Evolutionary conservation across 2,329 filamentous ascomycete genomes (phyloP), one percentile per base, ranked within the genome.

Genomic region (Ophiosphaerella korrae): DNA sequence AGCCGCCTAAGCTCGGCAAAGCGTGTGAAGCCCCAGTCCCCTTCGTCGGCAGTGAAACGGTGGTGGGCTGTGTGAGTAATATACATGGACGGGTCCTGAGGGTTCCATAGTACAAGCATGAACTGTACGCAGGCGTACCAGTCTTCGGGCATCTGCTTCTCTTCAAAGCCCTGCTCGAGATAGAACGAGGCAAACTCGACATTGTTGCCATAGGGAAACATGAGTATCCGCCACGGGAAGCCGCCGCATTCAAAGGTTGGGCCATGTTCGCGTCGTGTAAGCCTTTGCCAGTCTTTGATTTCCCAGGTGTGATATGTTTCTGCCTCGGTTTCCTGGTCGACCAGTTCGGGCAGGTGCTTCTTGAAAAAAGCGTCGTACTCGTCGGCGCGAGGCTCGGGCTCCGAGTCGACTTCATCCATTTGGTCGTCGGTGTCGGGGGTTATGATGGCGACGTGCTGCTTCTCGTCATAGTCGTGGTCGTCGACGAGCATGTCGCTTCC

Each of bases 91-190:
- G 94, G 93, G 65, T 97, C 91, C 68, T 93, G 90, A 39, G 88
- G 88, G 74, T 97, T 99, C 88, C 90, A 97, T 47, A 99, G 80
- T 4, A 97, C 93, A 42, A 99, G 81, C 51, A 90, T 88, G 74
- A 99, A 99, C 71, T 97, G 94, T 38, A 96, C 91, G 70, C 94
- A 99, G 64, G 91, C 93, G 74, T 92, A 94, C 91, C 93, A 99
- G 70, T 96, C 89, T 38, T 96, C 90, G 11, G 93, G 91, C 47
- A 72, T 63, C 9, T 93, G 83, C 53, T 85, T 84, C 16, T 88
- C 80, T 26, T 90, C 88, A 75, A 90, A 96, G 38, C 91, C 94
- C 73, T 97, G 94, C 74, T 99, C 94, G 18, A 99, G 84, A 74
- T 97, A 99, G 72, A 99, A 90, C 5, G 94, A 97, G 40, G 89